Evolutionary conservation across 441 rosid species (phyloP).

Genomic region (Macaranga tanarius): DNA sequence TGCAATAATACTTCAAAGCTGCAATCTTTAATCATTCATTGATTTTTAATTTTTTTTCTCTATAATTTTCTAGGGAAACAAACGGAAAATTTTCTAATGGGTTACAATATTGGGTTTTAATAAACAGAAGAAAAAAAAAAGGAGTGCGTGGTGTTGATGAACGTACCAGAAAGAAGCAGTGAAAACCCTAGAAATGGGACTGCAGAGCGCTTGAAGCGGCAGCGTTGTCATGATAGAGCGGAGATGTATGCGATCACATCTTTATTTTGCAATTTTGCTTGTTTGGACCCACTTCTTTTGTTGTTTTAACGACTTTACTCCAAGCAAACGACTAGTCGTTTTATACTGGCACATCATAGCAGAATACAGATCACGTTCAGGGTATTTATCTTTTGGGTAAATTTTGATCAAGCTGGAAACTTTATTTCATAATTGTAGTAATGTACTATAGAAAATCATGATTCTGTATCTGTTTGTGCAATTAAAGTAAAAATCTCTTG

Average conservation of each 20-base stretch:
- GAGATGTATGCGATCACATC: slow-evolving; percentile 28
- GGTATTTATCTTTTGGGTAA: too few relatives aligned
- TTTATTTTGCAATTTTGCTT: not conserved
- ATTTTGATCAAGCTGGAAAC: too few relatives aligned
- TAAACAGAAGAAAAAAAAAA: not conserved
- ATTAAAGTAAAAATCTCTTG: too few relatives aligned
- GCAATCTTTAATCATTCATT: not conserved
- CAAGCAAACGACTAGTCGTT: too few relatives aligned
- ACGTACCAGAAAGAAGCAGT: slow-evolving; percentile 18
- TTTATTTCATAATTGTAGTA: too few relatives aligned
- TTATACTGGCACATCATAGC: too few relatives aligned
- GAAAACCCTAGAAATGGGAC: slow-evolving; percentile 32
- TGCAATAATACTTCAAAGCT: too few relatives aligned
- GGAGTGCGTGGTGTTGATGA: not conserved
- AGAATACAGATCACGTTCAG: too few relatives aligned
- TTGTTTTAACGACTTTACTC: too few relatives aligned
- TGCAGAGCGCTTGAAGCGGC: slow-evolving; percentile 21
- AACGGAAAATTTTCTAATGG: not conserved
- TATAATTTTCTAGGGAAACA: slow-evolving; percentile 20
- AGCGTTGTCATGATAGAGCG: slow-evolving; percentile 24
- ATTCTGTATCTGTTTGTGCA: too few relatives aligned
- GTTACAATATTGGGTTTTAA: not conserved
- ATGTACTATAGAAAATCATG: too few relatives aligned
- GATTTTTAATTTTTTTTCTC: too few relatives aligned
- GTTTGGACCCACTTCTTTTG: slow-evolving; percentile 1